Evolutionary conservation across 192 early-diverging fungal species (phyloP), one percentile per base, ranked within the genome.

Genomic region (Blastocladiella britannica): DNA sequence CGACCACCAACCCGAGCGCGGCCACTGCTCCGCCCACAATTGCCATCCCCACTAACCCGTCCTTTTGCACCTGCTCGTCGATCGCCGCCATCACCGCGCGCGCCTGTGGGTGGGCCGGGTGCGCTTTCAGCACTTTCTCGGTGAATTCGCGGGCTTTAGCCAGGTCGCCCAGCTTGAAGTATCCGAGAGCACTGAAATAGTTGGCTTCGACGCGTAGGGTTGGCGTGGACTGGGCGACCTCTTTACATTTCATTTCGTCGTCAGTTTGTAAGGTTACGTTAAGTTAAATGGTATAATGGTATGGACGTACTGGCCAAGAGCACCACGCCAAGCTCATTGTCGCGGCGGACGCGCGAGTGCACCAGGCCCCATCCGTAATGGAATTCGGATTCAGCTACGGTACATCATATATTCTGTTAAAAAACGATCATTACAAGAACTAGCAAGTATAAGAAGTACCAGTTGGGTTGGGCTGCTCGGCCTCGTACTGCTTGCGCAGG

Each of bases 11-110:
- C 37, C 55, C 54, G 25, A 61, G 12, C 23, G 60, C 60, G 18
- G 55, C 60, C 0, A 47, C 37, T 20, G 37, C 55, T 8, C 60
- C 60, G 25, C 60, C 60, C 8, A 61, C 60, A 28, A 61, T 59
- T 26, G 57, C 60, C 60, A 61, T 59, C 31, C 60, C 60, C 5
- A 55, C 25, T 2, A 61, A 20, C 51, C 60, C 60, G 27, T 61
- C 60, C 0, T 29, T 7, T 47, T 56, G 25, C 20, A 61, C 60
- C 5, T 52, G 29, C 20, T 55, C 25, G 26, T 61, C 56, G 56
- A 61, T 59, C 9, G 28, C 18, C 12, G 29, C 56, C 7, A n/a
- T 23, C 23, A 61, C 20, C 20, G 24, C 47, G 30, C 26, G 4
- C 15, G 51, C 29, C 28, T 61, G 60, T 26, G 31, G 9, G 27